These are phyloP conservation scores for Euphorbia neoarborescens DNA, from an alignment of 441 rosid species.

Conservation along the genomic window DNA sequence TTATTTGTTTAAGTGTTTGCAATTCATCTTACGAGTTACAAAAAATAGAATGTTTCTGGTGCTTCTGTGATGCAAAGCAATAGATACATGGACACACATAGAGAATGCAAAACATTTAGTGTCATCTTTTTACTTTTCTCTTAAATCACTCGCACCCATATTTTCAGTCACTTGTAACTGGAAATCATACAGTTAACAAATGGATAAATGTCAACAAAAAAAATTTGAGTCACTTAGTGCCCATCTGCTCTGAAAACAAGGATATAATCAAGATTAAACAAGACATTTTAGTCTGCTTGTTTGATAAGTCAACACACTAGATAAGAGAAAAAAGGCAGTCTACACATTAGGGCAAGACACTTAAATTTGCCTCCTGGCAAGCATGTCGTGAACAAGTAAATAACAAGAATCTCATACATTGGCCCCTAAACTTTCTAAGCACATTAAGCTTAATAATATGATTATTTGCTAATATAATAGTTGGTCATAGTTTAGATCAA, in stretches of 20 bases:
- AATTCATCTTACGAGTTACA: background rate
- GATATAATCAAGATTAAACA: background rate
- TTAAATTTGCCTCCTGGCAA: background rate
- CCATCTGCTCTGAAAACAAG: background rate
- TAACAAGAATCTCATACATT: conserved; percentile 6
- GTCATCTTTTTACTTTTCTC: background rate
- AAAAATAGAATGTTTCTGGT: background rate
- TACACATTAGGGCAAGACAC: background rate
- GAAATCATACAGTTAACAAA: background rate
- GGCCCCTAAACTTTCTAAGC: background rate
- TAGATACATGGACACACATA: background rate
- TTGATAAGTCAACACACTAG: conserved; percentile 2
- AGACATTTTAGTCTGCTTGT: background rate
- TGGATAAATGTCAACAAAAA: background rate
- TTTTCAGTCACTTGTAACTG: background rate
- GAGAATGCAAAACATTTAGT: background rate
- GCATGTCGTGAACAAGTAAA: background rate
- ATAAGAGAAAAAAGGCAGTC: conserved; percentile 1
- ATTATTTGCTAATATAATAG: too few relatives aligned
- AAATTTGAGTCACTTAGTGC: background rate
- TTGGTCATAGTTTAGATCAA: too few relatives aligned
- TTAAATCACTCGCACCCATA: background rate
- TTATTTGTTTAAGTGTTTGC: background rate
- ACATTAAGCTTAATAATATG: too few relatives aligned
- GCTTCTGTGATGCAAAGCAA: background rate